These are phyloP conservation scores for Fusarium sp. DNA, from an alignment of 2,329 filamentous ascomycete species.

Conservation along the genomic window DNA sequence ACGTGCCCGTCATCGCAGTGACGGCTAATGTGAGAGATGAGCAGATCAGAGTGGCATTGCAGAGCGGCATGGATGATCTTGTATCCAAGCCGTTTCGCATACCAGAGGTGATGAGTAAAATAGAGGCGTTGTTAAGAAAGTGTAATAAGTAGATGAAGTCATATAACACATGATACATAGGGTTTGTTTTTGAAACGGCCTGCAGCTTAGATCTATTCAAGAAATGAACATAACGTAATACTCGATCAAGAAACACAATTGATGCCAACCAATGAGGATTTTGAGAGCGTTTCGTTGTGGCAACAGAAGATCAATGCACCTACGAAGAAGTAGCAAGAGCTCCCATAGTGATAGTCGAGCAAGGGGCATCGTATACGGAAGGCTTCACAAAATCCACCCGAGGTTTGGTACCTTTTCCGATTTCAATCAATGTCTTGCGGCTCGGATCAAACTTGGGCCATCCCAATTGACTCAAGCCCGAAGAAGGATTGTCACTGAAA, in stretches of 20 bases:
- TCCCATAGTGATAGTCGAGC: constrained; percentile 42
- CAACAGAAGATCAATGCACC: no score
- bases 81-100: constrained; percentile 72
- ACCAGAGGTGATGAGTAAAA: constrained; percentile 68
- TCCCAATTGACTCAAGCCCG: constrained; percentile 51
- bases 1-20: constrained; percentile 63
- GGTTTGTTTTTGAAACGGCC: not conserved
- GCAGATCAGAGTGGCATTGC: constrained; percentile 56
- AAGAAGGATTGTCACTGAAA: constrained; percentile 57
- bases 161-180: not conserved
- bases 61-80: constrained; percentile 65
- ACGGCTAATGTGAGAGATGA: constrained; percentile 67
- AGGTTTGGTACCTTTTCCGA: constrained; percentile 28
- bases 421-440: constrained; percentile 27
- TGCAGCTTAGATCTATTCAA: no score
- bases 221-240: no score
- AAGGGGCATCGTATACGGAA: constrained; percentile 32
- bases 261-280: no score
- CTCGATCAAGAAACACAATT: no score
- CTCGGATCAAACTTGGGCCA: constrained; percentile 47
- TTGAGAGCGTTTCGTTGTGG: no score
- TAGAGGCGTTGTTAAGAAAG: constrained; percentile 52
- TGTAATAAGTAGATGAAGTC: not conserved
- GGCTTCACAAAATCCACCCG: constrained; percentile 29
- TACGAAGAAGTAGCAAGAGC: constrained; percentile 26